Base-by-base conservation (phyloP, 805 yeast species). In the Yamadazyma ubonensis region DNA sequence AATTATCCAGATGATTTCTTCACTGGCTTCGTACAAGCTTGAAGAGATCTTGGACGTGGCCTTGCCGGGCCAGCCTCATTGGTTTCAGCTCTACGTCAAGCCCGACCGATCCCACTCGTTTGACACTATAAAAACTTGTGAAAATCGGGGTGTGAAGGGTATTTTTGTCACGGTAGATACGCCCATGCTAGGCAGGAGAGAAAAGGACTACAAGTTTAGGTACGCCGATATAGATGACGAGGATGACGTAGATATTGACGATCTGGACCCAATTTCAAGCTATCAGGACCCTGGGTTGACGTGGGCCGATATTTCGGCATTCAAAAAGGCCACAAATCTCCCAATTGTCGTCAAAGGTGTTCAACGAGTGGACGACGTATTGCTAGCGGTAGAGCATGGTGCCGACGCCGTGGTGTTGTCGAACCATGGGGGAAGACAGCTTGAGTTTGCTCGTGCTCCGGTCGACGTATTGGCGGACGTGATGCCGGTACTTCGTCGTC, bases 351-450 rank as follows among this genome's bases (percentile, higher is more conserved):
- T 73, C 17, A 88, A 88, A 59, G 96, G 96, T 42, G 81, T 88
- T n/a, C 95, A 86, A 61, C 66, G 91, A 22, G 78, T 77, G 29
- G 91, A 85, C 46, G 96, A 88, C 55, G 89, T 84, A 0, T 57
- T 86, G 14, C 61, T 66, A 50, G 96, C 96, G 0, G 79, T 78
- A 5, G 83, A 85, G 48, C 63, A 73, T 50, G 93, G 93, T 3
- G 74, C 76, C 20, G 76, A 79, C 30, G 96, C 90, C 29, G 82
- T 87, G n/a, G 87, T 88, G 3, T 53, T 87, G 36, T 86, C 95
- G 2, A 88, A 87, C 57, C 96, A 87, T 62, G 96, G 96, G 44
- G 96, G 96, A 29, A 71, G 96, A 45, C 96, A 87, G 61, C 66
- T 88, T 41, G 96, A 88, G 61, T 85, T 78, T 53, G 71, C 95